A percentile compares a stretch with the other conserved stretches of the same genome.
These are phyloP conservation scores for Zoysia matrella DNA, from an alignment of 202 grass and related monocot species.

Conservation along the genomic window DNA sequence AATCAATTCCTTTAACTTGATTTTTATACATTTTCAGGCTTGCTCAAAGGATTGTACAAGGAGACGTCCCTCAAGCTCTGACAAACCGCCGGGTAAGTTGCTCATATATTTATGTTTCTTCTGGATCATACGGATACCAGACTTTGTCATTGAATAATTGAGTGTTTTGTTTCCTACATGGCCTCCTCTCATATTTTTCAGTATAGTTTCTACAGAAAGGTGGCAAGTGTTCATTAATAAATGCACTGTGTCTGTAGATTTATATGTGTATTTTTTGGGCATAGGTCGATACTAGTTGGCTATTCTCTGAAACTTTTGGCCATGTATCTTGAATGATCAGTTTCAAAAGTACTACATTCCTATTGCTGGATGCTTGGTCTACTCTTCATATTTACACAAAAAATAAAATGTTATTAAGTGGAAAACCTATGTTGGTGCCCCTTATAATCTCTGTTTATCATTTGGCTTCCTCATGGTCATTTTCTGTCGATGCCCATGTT, in stretches of 20 bases:
- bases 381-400: too few species aligned
- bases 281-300: background rate
- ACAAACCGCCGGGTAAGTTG: conserved; percentile 81
- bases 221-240: background rate
- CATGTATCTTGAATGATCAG: conserved; percentile 19
- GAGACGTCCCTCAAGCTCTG: conserved; percentile 94
- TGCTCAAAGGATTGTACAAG: conserved; percentile 97
- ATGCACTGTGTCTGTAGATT: background rate
- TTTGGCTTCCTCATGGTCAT: too few species aligned
- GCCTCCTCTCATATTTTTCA: too few species aligned
- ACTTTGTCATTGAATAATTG: background rate
- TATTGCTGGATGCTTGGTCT: background rate
- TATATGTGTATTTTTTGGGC: background rate
- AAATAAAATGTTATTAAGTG: too few species aligned
- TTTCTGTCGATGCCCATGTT: too few species aligned
- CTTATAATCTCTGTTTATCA: too few species aligned
- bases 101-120: conserved; percentile 12
- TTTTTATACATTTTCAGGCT: conserved; percentile 64
- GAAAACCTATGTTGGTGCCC: too few species aligned
- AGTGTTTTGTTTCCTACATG: background rate
- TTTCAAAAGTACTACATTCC: background rate
- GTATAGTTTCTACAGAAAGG: too few species aligned
- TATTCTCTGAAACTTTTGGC: background rate
- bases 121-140: background rate
- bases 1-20: conserved; percentile 35